These are phyloP conservation scores for Persicaria tinctoria DNA, from an alignment of 148 eudicot species.

Conservation along the genomic window DNA sequence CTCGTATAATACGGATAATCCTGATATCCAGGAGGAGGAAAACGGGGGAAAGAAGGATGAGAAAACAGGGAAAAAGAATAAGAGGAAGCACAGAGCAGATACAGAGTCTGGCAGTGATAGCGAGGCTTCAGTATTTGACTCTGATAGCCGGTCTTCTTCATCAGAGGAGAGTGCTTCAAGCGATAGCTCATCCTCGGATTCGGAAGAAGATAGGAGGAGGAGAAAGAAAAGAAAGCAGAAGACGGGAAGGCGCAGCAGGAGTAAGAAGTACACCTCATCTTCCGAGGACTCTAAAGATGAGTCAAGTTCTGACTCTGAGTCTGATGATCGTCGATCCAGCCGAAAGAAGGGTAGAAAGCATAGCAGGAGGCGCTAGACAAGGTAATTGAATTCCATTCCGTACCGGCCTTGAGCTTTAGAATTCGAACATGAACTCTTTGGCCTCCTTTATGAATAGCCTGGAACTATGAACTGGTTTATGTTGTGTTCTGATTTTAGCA, in stretches of 20 bases:
- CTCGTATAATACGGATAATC: slow-evolving; percentile 55
- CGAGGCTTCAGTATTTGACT: slow-evolving; percentile 70
- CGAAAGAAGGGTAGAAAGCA: slow-evolving; percentile 59
- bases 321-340: slow-evolving; percentile 39
- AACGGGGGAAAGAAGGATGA: slow-evolving; percentile 26
- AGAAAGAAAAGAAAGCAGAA: slow-evolving; percentile 42
- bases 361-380: slow-evolving; percentile 42
- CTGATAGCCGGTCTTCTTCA: slow-evolving; percentile 52
- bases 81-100: slow-evolving; percentile 66
- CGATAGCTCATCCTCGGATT: slow-evolving; percentile 62
- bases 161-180: slow-evolving; percentile 65
- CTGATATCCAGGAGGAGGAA: slow-evolving; percentile 36
- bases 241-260: slow-evolving; percentile 40
- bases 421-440: too few species aligned
- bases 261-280: slow-evolving; percentile 53
- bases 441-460: too few species aligned
- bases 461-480: too few species aligned
- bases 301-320: slow-evolving; percentile 64
- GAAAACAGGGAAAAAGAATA: slow-evolving; percentile 45
- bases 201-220: slow-evolving; percentile 66
- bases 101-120: slow-evolving; percentile 52
- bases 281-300: slow-evolving; percentile 70
- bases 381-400: neutral
- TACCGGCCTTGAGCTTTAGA: too few species aligned
- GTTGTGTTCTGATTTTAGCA: too few species aligned